Evolutionary conservation across 352 stramenopile species (phyloP).

Genomic region (Pythium sukuiense): DNA sequence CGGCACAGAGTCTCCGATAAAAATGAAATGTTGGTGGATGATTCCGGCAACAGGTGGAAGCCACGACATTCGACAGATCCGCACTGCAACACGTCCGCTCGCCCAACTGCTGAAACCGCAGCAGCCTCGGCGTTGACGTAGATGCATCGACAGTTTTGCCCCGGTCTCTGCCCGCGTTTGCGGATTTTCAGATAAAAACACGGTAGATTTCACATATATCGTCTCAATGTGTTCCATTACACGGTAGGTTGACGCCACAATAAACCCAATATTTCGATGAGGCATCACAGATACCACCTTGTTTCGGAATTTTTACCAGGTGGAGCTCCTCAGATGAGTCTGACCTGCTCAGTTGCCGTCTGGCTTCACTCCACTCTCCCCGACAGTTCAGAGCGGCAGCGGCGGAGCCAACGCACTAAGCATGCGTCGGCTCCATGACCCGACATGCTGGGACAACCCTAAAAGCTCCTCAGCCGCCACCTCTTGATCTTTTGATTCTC

Average conservation of each 20-base stretch:
- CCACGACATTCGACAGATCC: background rate
- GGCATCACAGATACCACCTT: background rate
- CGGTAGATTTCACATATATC: background rate
- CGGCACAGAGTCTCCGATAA: no score
- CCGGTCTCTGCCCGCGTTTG: background rate
- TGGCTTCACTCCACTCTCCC: background rate
- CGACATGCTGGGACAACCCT: background rate
- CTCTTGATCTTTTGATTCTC: background rate
- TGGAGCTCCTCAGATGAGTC: background rate
- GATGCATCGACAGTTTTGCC: background rate
- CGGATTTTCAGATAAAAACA: background rate
- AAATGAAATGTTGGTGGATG: background rate
- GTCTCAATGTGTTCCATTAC: no score
- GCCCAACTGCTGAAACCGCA: background rate
- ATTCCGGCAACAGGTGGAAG: constrained; percentile 1
- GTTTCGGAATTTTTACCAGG: background rate
- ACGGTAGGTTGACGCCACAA: background rate
- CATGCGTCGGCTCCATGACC: background rate
- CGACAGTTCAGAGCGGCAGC: background rate
- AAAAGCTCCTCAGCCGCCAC: background rate
- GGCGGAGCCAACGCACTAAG: background rate
- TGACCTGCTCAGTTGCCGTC: background rate
- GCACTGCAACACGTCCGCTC: background rate
- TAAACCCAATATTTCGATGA: background rate
- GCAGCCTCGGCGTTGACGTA: background rate